These are phyloP conservation scores for Antitrichia curtipendula DNA, from an alignment of 225 moss, liverwort and hornwort species.

Conservation along the genomic window DNA sequence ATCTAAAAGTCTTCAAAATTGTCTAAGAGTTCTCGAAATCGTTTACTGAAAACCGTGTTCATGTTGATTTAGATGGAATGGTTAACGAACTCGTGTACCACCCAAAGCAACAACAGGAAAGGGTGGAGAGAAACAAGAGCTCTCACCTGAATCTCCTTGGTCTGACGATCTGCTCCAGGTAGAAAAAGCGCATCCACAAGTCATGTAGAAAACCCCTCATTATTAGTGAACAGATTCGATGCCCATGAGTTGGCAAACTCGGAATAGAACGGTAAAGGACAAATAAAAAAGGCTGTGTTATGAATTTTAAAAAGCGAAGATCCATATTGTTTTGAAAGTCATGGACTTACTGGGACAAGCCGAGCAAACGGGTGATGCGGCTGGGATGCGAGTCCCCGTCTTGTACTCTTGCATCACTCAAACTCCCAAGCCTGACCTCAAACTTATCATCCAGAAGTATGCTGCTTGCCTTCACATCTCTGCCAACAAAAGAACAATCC, in stretches of 20 bases:
- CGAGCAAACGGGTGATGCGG: conserved; percentile 84
- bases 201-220: neutral
- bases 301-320: neutral
- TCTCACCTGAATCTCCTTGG: conserved; percentile 75
- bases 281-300: neutral
- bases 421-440: conserved; percentile 83
- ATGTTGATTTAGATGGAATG: neutral
- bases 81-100: neutral
- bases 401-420: conserved; percentile 79
- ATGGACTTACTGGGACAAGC: conserved; percentile 65
- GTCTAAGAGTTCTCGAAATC: neutral
- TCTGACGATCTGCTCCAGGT: conserved; percentile 71
- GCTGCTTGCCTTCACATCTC: conserved; percentile 93
- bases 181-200: neutral
- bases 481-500: neutral
- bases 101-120: neutral
- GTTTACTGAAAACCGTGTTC: neutral
- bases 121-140: neutral
- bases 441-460: conserved; percentile 90
- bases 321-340: neutral
- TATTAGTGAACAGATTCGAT: neutral
- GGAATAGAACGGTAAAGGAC: neutral
- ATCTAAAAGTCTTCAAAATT: neutral
- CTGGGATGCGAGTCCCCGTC: conserved; percentile 85
- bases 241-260: neutral